Percentiles rank a stretch among this genome's conserved stretches.
These are phyloP conservation scores for Paxillus involutus DNA, from an alignment of 768 basidiomycete species.

Conservation along the genomic window DNA sequence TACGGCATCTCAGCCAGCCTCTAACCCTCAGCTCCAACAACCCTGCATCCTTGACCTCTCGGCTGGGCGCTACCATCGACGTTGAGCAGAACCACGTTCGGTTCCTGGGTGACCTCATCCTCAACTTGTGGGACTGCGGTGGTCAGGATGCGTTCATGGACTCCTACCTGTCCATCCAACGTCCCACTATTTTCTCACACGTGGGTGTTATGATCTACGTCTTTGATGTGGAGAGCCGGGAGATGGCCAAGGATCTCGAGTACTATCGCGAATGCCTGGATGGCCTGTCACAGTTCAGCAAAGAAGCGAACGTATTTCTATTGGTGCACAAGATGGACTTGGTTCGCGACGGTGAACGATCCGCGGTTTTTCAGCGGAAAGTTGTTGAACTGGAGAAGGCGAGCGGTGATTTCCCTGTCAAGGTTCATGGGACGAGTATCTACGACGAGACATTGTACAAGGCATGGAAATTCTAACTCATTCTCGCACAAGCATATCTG, in stretches of 20 bases:
- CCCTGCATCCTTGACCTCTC: conserved; percentile 85
- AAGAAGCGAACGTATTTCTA: conserved; percentile 83
- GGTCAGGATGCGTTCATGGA: conserved; percentile 99
- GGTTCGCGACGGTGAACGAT: conserved; percentile 57
- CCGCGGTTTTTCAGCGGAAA: conserved; percentile 66
- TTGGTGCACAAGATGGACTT: conserved; percentile 99
- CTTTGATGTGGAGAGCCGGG: conserved; percentile 89
- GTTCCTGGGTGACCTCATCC: conserved; percentile 92
- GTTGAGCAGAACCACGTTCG: conserved; percentile 98
- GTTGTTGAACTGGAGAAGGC: conserved; percentile 69
- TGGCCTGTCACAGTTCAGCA: conserved; percentile 74
- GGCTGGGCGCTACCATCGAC: conserved; percentile 95
- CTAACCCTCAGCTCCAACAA: conserved; percentile 74
- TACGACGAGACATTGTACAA: conserved; percentile 97
- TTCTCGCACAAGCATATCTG: conserved; percentile 4
- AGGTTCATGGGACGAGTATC: conserved; percentile 91
- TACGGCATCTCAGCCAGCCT: conserved; percentile 10
- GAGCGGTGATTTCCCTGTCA: conserved; percentile 58
- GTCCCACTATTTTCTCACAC: conserved; percentile 93
- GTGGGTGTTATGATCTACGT: conserved; percentile 99
- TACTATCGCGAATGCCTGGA: conserved; percentile 93
- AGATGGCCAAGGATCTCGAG: conserved; percentile 81
- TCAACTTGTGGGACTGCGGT: conserved; percentile 98
- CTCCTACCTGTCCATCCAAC: conserved; percentile 88
- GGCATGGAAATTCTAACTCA: conserved; percentile 38